Evolutionary conservation across 495 filamentous ascomycete genomes (phyloP).

Genomic region (Penicillium roqueforti): DNA sequence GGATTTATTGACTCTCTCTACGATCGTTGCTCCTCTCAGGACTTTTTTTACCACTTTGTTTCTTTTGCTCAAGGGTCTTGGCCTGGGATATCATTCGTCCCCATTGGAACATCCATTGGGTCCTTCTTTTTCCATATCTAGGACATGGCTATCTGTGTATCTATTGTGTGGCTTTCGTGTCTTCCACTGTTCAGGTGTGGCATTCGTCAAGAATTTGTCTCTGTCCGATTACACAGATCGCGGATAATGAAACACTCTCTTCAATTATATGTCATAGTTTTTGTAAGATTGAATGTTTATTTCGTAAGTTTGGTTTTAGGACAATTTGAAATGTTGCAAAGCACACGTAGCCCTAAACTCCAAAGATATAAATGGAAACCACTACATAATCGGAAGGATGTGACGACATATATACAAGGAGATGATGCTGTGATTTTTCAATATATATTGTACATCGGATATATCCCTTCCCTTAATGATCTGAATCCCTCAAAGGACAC

Average conservation of each 20-base stretch:
- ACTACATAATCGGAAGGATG: too few relatives aligned
- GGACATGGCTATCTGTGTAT: conserved; percentile 14
- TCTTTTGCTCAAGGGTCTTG: conserved; percentile 12
- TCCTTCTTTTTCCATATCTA: conserved; percentile 16
- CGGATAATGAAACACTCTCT: conserved; percentile 1
- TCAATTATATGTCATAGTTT: not conserved
- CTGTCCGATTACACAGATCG: conserved; percentile 4
- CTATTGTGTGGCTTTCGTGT: conserved; percentile 14
- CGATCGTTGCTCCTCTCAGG: conserved; percentile 24
- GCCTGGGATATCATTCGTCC: conserved; percentile 21
- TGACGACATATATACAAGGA: not conserved
- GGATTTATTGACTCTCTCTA: conserved; percentile 31
- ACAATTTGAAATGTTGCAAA: too few relatives aligned
- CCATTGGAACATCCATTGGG: conserved; percentile 25
- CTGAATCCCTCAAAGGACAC: too few relatives aligned
- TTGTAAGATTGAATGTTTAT: not conserved
- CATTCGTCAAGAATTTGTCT: conserved; percentile 5
- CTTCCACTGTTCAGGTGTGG: conserved; percentile 4
- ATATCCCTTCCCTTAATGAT: not conserved
- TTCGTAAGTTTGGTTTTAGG: not conserved
- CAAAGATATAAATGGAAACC: too few relatives aligned
- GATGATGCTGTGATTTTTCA: not conserved
- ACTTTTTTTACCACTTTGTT: conserved; percentile 13
- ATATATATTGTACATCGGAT: not conserved
- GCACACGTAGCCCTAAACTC: too few relatives aligned